phyloP scores from a whole-genome alignment of 1,139 yeast genomes.

The Saccharomyces hybrid region DNA sequence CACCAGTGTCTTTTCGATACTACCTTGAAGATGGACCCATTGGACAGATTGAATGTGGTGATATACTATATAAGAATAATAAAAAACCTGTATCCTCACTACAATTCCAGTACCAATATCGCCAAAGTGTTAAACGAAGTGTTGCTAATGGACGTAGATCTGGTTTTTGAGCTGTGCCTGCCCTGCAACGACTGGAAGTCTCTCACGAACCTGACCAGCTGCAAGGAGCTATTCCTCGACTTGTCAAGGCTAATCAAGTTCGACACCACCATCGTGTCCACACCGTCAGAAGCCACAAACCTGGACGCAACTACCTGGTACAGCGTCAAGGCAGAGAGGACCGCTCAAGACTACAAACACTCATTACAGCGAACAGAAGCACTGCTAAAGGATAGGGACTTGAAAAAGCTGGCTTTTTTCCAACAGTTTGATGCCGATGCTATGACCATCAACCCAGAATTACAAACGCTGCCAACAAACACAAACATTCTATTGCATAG shows the following conservation, averaged over 20 bases:
- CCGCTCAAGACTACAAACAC: conserved; percentile 1
- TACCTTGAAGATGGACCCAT: conserved; percentile 24
- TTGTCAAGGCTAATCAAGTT: neutral
- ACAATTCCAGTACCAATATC: neutral
- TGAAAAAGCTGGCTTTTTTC: conserved; percentile 6
- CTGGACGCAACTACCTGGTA: neutral
- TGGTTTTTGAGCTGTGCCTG: conserved; percentile 16
- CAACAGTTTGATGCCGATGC: conserved; percentile 5
- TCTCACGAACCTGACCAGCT: conserved; percentile 17
- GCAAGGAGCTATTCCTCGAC: conserved; percentile 13
- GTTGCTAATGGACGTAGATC: conserved; percentile 19
- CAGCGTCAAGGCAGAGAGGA: neutral
- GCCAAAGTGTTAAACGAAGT: conserved; percentile 16
- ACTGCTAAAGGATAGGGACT: conserved; percentile 12
- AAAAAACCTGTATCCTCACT: neutral
- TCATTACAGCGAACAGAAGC: conserved; percentile 7
- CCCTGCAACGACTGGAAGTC: conserved; percentile 25
- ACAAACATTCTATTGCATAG: conserved; percentile 24
- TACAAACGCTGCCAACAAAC: conserved; percentile 8
- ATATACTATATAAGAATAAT: conserved; percentile 23
- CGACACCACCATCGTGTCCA: neutral
- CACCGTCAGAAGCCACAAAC: neutral
- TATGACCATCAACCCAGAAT: conserved; percentile 3
- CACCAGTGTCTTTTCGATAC: conserved; percentile 30
- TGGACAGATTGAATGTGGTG: conserved; percentile 27